Base-by-base conservation (phyloP, 2,329 filamentous ascomycete genomes). In the Davidsoniella eucalypti region DNA sequence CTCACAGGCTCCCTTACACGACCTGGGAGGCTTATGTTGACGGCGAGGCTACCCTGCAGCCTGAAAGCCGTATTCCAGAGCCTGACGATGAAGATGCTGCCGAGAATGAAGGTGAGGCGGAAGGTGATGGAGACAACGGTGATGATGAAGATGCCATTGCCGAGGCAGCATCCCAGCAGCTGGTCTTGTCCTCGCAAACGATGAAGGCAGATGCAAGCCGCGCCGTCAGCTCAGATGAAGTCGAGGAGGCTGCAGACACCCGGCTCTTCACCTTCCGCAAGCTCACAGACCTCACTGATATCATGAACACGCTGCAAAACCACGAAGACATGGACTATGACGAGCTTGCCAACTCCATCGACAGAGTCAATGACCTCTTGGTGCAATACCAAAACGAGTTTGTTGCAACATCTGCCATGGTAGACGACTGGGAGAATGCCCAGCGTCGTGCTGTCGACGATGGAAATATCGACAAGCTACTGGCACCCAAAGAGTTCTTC, bases 391-490 rank as follows among this genome's bases (percentile, higher is more conserved):
- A 79, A 55, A 59, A 66, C 1, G 76, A 80, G 57, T 78, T 67
- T 62, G 65, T 64, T n/a, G 62, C 66, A 1, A 61, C 75, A 2
- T 67, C 67, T 33, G 69, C 68, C 51, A 60, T 72, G 10, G 69
- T 75, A 1, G 74, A 78, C 48, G 73, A 78, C 54, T 69, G 75
- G 47, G 75, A 78, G 55, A 78, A 78, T 55, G 66, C 74, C 0
- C 64, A 67, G 37, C 69, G 73, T 18, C 71, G 74, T 21, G 64
- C 65, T 14, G 63, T 65, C 37, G 61, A 66, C 26, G 64, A 64
- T 6, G 58, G 68, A 52, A 67, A 69, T 18, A 68, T 68, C 14
- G 60, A 72, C 39, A 67, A 68, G 36, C 38, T 50, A 17, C 38
- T 49, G 6, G 47, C 48, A 5, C 49, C 42, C 18, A 53, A 53